A percentile compares a stretch with the other conserved stretches of the same genome.
phyloP scores from a whole-genome alignment of 2,329 filamentous ascomycete genomes.

The Geosmithia morbida region DNA sequence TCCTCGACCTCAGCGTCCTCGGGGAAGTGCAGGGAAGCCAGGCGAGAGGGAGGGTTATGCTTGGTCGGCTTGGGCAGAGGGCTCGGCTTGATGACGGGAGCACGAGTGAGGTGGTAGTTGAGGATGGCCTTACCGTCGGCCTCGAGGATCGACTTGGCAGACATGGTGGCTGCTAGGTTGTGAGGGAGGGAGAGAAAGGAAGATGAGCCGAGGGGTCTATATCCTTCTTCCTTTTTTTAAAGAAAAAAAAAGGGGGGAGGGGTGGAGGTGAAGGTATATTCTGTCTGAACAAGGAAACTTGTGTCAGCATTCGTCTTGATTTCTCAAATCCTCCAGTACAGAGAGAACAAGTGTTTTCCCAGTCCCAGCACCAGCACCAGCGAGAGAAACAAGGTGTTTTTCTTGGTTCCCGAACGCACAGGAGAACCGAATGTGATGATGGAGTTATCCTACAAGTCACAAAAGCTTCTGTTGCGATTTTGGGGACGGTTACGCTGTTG shows the following conservation, averaged over 20 bases:
- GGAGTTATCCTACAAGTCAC: not conserved
- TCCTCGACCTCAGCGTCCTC: constrained; percentile 71
- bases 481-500: not conserved
- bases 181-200: constrained; percentile 7
- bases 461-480: not conserved
- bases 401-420: not conserved
- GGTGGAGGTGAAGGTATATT: not conserved
- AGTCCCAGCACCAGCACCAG: not conserved
- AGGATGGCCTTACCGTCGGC: constrained; percentile 99
- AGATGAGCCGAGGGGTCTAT: not conserved
- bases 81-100: constrained; percentile 93
- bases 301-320: not conserved
- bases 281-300: not conserved
- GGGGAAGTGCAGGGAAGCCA: constrained; percentile 86
- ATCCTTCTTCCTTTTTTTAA: not conserved
- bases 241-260: not conserved
- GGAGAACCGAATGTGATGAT: not conserved
- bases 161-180: constrained; percentile 19
- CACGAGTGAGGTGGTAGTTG: constrained; percentile 99
- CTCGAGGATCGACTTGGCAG: constrained; percentile 88
- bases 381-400: not conserved
- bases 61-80: constrained; percentile 70
- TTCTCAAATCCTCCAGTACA: not conserved
- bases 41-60: constrained; percentile 85
- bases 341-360: constrained; percentile 1